Evolutionary conservation across 495 filamentous ascomycete species (phyloP).

Genomic region (Pseudoneurospora amorphoporcata): DNA sequence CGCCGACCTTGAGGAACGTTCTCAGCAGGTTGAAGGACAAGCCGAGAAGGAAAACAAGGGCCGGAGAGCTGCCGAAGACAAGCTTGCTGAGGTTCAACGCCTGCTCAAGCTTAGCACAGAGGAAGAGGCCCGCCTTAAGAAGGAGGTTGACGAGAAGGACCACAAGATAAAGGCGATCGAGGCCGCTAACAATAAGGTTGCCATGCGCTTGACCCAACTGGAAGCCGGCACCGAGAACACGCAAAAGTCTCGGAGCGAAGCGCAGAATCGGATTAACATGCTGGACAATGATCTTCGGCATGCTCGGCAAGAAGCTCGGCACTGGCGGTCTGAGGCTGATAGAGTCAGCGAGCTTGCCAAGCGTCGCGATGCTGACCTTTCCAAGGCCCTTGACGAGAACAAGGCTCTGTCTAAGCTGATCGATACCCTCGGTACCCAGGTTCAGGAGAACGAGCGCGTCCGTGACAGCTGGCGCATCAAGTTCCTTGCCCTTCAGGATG

Average conservation of each 20-base stretch:
- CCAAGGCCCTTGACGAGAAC: slow-evolving; percentile 31
- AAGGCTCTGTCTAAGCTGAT: slow-evolving; percentile 53
- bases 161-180: slow-evolving; percentile 35
- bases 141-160: slow-evolving; percentile 57
- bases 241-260: slow-evolving; percentile 54
- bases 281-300: slow-evolving; percentile 40
- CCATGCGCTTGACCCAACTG: slow-evolving; percentile 51
- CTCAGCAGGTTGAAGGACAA: slow-evolving; percentile 30
- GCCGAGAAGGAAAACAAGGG: slow-evolving; percentile 49
- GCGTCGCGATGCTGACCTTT: slow-evolving; percentile 32
- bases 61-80: slow-evolving; percentile 62
- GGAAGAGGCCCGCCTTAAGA: slow-evolving; percentile 62
- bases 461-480: slow-evolving; percentile 70
- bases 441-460: slow-evolving; percentile 73
- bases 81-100: slow-evolving; percentile 57
- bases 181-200: slow-evolving; percentile 36
- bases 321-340: slow-evolving; percentile 41
- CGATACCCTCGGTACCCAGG: slow-evolving; percentile 57
- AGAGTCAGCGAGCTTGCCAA: slow-evolving; percentile 29
- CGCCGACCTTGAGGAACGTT: slow-evolving; percentile 35
- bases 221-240: slow-evolving; percentile 53
- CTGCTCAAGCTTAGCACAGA: slow-evolving; percentile 56
- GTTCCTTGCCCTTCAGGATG: slow-evolving; percentile 70
- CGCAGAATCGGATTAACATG: slow-evolving; percentile 40
- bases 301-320: slow-evolving; percentile 34